Evolutionary conservation across 129 eudicot genomes (phyloP).

Genomic region (Oenanthe sinensis): DNA sequence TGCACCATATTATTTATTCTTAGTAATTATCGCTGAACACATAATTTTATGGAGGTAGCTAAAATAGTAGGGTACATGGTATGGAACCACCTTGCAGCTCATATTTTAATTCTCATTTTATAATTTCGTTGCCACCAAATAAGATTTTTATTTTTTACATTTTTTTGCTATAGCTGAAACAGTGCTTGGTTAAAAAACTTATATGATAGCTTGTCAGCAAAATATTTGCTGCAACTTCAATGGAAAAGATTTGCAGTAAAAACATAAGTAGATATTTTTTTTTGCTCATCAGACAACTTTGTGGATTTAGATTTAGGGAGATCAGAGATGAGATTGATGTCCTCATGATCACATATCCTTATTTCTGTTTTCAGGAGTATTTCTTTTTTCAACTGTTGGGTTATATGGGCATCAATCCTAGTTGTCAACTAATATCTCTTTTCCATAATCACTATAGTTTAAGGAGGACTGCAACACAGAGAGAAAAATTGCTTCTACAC

Average conservation of each 20-base stretch:
- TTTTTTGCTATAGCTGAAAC: background rate
- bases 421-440: background rate
- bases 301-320: background rate
- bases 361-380: background rate
- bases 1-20: background rate
- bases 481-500: conserved; percentile 74
- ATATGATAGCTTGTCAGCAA: background rate
- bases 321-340: background rate
- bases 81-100: background rate
- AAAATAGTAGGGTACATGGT: background rate
- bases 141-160: background rate
- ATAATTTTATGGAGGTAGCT: background rate
- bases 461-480: conserved; percentile 94
- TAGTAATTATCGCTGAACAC: background rate
- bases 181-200: background rate
- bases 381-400: background rate
- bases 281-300: background rate
- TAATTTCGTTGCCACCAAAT: background rate
- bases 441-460: conserved; percentile 36
- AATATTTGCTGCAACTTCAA: background rate
- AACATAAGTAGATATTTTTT: background rate
- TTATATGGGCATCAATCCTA: background rate
- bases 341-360: background rate
- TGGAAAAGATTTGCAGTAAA: background rate
- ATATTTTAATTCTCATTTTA: background rate